Conservation (phyloP, 2,329 filamentous ascomycete species). For the Monascus ruber region DNA sequence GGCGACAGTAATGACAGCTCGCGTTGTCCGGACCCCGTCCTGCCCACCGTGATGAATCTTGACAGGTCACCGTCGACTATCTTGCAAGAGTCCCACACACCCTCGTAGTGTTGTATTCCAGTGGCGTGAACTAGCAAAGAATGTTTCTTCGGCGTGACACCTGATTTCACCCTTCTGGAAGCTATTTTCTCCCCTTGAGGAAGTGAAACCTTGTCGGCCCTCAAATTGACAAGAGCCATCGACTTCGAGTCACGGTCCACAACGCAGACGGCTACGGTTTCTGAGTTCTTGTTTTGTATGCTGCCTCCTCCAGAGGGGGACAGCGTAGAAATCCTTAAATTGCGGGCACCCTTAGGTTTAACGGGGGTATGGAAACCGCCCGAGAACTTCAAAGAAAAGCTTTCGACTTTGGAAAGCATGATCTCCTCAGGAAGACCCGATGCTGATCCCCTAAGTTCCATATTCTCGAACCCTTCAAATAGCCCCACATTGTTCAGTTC, state of each 20-base stretch:
- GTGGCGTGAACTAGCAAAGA: constrained; percentile 25
- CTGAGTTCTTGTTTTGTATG: constrained; percentile 19
- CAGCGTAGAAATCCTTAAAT: constrained; percentile 51
- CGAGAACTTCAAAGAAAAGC: constrained; percentile 46
- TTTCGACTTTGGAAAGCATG: constrained; percentile 59
- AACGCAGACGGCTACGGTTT: constrained; percentile 46
- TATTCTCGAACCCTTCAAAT: constrained; percentile 58
- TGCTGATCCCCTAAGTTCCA: constrained; percentile 62
- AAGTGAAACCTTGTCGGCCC: constrained; percentile 36
- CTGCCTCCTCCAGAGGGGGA: constrained; percentile 32
- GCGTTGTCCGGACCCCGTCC: constrained; percentile 50
- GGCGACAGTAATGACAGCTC: constrained; percentile 64
- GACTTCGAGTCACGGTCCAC: constrained; percentile 58
- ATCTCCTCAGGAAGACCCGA: constrained; percentile 63
- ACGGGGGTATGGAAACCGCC: constrained; percentile 17
- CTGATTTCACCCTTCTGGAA: constrained; percentile 16
- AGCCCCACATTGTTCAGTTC: constrained; percentile 52
- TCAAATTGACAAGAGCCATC: constrained; percentile 55
- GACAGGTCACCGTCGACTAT: constrained; percentile 55
- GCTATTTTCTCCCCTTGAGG: constrained; percentile 15
- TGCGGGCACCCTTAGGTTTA: constrained; percentile 13
- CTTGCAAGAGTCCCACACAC: constrained; percentile 62
- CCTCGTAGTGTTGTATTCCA: constrained; percentile 48
- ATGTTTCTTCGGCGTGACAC: constrained; percentile 11
- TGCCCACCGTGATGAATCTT: constrained; percentile 59